Percentiles rank a stretch among this genome's conserved stretches.
These are phyloP conservation scores for Pelargonium nanum DNA, from an alignment of 345 rosid species.

Conservation along the genomic window DNA sequence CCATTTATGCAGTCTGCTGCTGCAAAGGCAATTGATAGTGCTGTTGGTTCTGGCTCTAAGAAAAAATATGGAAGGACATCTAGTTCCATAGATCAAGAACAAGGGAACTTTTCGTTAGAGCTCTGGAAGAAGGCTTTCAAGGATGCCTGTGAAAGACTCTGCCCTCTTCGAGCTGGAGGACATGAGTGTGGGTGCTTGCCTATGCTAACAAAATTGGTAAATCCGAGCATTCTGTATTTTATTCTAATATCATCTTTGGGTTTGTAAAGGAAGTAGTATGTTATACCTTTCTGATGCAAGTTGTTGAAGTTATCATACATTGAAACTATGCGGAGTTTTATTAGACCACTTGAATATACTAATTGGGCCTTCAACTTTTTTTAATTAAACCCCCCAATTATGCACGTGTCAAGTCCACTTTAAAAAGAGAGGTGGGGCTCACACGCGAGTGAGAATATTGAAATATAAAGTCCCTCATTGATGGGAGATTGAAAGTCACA, in stretches of 20 bases:
- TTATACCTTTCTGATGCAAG: no score
- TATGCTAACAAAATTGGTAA: slow-evolving; percentile 64
- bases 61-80: slow-evolving; percentile 34
- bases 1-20: slow-evolving; percentile 77
- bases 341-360: no score
- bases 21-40: slow-evolving; percentile 28
- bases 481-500: no score
- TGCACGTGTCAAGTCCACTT: no score
- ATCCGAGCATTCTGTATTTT: background rate
- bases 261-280: background rate
- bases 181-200: slow-evolving; percentile 89
- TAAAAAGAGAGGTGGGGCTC: no score
- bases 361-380: no score
- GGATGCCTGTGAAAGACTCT: slow-evolving; percentile 83
- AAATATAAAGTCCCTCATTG: no score
- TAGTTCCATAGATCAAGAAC: slow-evolving; percentile 47
- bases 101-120: slow-evolving; percentile 58
- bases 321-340: no score
- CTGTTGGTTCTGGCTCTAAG: slow-evolving; percentile 29
- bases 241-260: background rate
- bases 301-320: no score
- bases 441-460: no score
- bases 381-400: no score
- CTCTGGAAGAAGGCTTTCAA: slow-evolving; percentile 92
- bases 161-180: slow-evolving; percentile 85